Percentiles rank a stretch among this genome's conserved stretches.
Conservation (phyloP, 2,329 filamentous ascomycete genomes). For the Cercospora nicotianae region DNA sequence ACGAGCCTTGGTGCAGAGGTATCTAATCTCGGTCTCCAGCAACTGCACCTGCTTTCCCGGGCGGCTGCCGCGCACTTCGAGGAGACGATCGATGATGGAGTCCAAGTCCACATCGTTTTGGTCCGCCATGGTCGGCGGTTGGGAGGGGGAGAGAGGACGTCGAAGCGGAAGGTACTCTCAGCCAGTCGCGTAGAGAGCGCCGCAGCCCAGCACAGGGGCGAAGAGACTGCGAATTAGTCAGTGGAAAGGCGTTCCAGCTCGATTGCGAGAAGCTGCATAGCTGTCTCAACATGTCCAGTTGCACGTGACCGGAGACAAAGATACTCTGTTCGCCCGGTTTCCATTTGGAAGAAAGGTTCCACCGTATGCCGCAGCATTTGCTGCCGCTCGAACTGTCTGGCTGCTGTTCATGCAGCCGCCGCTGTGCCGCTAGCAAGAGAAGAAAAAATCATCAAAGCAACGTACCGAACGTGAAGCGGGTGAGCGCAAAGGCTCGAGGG, state of each 20-base stretch:
- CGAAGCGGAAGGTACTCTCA: slow-evolving; percentile 26
- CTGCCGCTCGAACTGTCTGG: neutral
- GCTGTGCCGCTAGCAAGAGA: neutral
- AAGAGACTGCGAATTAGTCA: neutral
- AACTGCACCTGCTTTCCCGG: slow-evolving; percentile 98
- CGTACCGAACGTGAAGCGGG: slow-evolving; percentile 34
- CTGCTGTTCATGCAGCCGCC: slow-evolving; percentile 9
- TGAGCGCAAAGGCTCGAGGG: slow-evolving; percentile 36
- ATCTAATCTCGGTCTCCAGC: slow-evolving; percentile 92
- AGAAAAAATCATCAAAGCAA: slow-evolving; percentile 11
- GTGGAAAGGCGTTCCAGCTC: neutral
- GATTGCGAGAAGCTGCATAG: neutral
- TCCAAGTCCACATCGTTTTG: slow-evolving; percentile 94
- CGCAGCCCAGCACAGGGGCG: neutral
- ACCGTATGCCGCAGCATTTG: neutral
- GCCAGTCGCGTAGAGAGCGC: slow-evolving; percentile 15
- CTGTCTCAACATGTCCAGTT: slow-evolving; percentile 1
- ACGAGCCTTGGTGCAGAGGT: slow-evolving; percentile 94
- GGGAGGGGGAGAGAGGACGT: slow-evolving; percentile 14
- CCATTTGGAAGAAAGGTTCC: neutral
- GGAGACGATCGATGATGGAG: slow-evolving; percentile 96
- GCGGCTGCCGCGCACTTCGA: slow-evolving; percentile 96
- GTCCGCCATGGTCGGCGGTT: slow-evolving; percentile 63
- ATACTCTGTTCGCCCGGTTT: neutral
- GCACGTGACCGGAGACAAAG: slow-evolving; percentile 20